These are phyloP conservation scores for Penicillium sp. DNA, from an alignment of 2,329 filamentous ascomycete species.

Conservation along the genomic window DNA sequence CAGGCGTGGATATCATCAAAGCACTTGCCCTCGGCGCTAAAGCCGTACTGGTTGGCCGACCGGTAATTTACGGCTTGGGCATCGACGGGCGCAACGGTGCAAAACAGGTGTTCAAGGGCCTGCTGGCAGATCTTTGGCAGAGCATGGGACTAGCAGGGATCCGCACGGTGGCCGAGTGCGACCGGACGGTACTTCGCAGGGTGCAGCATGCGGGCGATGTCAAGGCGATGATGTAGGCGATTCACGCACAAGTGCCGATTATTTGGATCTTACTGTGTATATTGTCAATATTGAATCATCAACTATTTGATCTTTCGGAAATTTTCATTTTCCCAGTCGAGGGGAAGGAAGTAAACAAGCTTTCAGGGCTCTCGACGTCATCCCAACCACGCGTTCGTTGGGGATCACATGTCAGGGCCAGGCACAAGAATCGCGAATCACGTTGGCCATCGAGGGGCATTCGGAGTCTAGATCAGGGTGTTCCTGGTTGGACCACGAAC, in stretches of 20 bases:
- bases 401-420: constrained; percentile 22
- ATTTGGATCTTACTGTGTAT: background rate
- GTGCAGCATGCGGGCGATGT: constrained; percentile 42
- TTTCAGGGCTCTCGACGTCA: constrained; percentile 12
- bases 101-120: constrained; percentile 53
- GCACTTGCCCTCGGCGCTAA: constrained; percentile 60
- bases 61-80: constrained; percentile 62
- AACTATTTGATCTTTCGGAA: background rate
- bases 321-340: background rate
- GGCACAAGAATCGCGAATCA: background rate
- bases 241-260: background rate
- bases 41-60: constrained; percentile 61
- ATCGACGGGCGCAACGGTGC: constrained; percentile 61
- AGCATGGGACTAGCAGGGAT: constrained; percentile 61
- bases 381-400: constrained; percentile 18
- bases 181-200: constrained; percentile 38
- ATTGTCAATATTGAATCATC: background rate
- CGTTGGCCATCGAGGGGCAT: background rate
- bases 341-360: background rate
- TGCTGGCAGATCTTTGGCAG: constrained; percentile 59
- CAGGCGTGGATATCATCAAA: constrained; percentile 56
- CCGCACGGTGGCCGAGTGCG: constrained; percentile 40
- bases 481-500: background rate
- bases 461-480: background rate
- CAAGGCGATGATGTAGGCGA: constrained; percentile 38